phyloP scores from a whole-genome alignment of 345 rosid species.

The Balakata baccata region DNA sequence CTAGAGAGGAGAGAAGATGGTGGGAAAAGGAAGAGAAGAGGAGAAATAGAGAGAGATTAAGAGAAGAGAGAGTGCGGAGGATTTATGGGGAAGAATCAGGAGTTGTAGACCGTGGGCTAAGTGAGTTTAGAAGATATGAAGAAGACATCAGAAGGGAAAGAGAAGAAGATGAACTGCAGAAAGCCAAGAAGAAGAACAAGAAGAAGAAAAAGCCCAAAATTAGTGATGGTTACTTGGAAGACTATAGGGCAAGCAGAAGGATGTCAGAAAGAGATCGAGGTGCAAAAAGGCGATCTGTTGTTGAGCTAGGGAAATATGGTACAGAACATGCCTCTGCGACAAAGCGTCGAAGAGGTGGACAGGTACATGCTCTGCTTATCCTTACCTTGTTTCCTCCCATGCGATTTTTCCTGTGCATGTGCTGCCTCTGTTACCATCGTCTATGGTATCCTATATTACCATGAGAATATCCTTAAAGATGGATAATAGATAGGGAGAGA shows the following conservation, averaged over 20 bases:
- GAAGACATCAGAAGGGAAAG: conserved; percentile 70
- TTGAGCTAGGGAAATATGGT: conserved; percentile 45
- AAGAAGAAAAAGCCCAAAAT: conserved; percentile 64
- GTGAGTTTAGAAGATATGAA: conserved; percentile 65
- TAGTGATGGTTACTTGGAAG: conserved; percentile 60
- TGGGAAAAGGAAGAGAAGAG: conserved; percentile 80
- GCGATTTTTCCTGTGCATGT: not conserved
- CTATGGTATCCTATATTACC: not conserved
- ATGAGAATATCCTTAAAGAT: not conserved
- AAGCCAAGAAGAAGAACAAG: conserved; percentile 76
- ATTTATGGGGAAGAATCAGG: conserved; percentile 40
- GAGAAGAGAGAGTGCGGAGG: conserved; percentile 49
- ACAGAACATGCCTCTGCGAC: conserved; percentile 59
- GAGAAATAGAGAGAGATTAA: conserved; percentile 49
- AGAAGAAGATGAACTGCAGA: conserved; percentile 77
- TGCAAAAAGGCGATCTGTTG: conserved; percentile 52
- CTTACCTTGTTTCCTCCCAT: conserved; percentile 4
- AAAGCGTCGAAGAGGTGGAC: conserved; percentile 89
- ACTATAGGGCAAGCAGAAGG: conserved; percentile 45
- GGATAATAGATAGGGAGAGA: not conserved
- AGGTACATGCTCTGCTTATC: conserved; percentile 46
- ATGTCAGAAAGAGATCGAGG: conserved; percentile 63
- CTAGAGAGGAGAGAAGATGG: conserved; percentile 58
- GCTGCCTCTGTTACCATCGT: no score
- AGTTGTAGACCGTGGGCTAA: conserved; percentile 62